Percentiles rank a stretch among this genome's conserved stretches.
These are phyloP conservation scores for Candida caryicola DNA, from an alignment of 805 yeast species.

Conservation along the genomic window DNA sequence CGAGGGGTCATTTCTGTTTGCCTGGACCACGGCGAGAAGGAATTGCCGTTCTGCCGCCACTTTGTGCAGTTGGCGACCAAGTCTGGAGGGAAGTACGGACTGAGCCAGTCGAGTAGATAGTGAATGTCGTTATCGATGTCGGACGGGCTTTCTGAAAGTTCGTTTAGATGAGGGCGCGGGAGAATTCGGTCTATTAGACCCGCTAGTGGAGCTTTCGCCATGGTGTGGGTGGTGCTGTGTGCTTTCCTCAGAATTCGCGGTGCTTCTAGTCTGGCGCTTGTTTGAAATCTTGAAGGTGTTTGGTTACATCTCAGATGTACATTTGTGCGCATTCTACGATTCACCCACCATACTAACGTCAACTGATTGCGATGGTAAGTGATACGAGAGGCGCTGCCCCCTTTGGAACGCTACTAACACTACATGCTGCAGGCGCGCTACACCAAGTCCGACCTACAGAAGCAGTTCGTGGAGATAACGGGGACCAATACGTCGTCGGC, in stretches of 20 bases:
- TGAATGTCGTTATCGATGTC: constrained; percentile 37
- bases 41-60: constrained; percentile 2
- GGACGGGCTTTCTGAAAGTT: constrained; percentile 7
- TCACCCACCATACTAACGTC: no score
- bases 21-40: background rate
- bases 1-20: constrained; percentile 31
- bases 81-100: constrained; percentile 24
- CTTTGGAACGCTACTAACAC: constrained; percentile 3
- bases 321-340: no score
- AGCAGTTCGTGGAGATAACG: constrained; percentile 41
- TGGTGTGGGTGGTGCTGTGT: no score
- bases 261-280: no score
- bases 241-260: no score
- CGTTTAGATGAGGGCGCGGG: constrained; percentile 10
- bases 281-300: no score
- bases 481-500: constrained; percentile 35
- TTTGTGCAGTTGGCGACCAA: constrained; percentile 1
- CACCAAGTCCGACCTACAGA: constrained; percentile 16
- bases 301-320: no score
- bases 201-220: background rate
- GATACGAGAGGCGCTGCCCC: no score
- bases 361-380: no score
- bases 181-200: constrained; percentile 3
- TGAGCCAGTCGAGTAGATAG: constrained; percentile 31
- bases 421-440: constrained; percentile 2